phyloP scores from a whole-genome alignment of 305 asterid genomes.

The Rubia peregrina region DNA sequence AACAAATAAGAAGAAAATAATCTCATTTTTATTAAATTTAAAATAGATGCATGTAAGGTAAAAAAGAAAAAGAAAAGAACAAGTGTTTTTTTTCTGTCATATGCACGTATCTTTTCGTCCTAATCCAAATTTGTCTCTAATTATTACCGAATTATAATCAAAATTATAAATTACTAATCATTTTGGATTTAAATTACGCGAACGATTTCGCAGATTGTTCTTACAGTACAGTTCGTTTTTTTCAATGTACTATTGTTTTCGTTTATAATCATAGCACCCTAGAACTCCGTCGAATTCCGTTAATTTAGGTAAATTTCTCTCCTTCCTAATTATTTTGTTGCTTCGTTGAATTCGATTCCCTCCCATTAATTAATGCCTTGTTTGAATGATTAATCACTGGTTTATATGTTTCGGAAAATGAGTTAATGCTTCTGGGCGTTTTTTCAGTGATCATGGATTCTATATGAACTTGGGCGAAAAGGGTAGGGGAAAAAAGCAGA shows the following conservation, averaged over 20 bases:
- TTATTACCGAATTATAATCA: no score
- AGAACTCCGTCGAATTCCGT: constrained; percentile 1
- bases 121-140: background rate
- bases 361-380: background rate
- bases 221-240: background rate
- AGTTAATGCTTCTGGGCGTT: background rate
- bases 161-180: background rate
- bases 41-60: background rate
- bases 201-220: background rate
- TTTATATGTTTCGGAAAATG: background rate
- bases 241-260: background rate
- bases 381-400: background rate
- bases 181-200: background rate
- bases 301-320: background rate
- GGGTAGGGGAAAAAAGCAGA: background rate
- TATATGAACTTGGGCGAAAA: background rate
- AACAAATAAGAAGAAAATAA: no score
- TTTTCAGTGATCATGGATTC: constrained; percentile 1
- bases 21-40: no score
- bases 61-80: background rate
- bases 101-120: constrained; percentile 4
- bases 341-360: background rate
- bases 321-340: constrained; percentile 1
- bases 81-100: background rate
- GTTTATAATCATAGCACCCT: background rate